Base-by-base conservation (phyloP, 2,329 filamentous ascomycete genomes). In the Seiridium cupressi region DNA sequence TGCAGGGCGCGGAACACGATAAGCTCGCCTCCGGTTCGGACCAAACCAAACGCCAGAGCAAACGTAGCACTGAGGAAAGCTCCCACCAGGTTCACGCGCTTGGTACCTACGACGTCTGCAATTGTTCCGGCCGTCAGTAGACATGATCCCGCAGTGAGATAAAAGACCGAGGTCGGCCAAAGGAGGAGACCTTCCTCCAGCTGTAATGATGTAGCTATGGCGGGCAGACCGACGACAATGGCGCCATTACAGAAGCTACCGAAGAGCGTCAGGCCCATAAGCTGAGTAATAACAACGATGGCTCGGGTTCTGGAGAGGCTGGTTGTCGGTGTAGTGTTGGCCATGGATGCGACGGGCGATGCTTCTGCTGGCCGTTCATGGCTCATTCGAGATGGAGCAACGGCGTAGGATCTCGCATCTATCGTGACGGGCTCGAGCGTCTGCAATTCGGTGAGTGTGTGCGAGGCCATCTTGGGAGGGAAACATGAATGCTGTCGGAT, bases 1-100 rank as follows among this genome's bases (percentile, higher is more conserved):
- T 58, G 44, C 7, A 58, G 10, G 32, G 55, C 55, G n/a, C 55
- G 55, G 26, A 58, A 42, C 9, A 34, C 55, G 26, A 58, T 51
- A 46, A 58, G 44, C 26, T 58, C 11, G n/a, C 7, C 35, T 10
- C 55, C 55, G 6, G 55, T 58, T 11, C 46, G 55, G 32, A 44
- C 31, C 9, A 58, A 13, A 34, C 55, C 55, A 8, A 35, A 51
- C 10, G 32, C 55, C 32, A 58, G 34, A 31, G 36, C 36, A 8
- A 26, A 32, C 4, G n/a, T 35, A 18, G 35, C 46, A 26, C 38
- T 31, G 5, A 58, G 32, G 9, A 58, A 51, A 8, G 3, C 38
- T 18, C 55, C 55, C 0, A 58, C 44, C 34, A 51, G 46, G 4
- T 51, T 40, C 1, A 49, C 46, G 9, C 46, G 34, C 46, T 44